Evolutionary conservation across 1,284 basidiomycete genomes (phyloP).

Genomic region (Phaffia rhodozyma): DNA sequence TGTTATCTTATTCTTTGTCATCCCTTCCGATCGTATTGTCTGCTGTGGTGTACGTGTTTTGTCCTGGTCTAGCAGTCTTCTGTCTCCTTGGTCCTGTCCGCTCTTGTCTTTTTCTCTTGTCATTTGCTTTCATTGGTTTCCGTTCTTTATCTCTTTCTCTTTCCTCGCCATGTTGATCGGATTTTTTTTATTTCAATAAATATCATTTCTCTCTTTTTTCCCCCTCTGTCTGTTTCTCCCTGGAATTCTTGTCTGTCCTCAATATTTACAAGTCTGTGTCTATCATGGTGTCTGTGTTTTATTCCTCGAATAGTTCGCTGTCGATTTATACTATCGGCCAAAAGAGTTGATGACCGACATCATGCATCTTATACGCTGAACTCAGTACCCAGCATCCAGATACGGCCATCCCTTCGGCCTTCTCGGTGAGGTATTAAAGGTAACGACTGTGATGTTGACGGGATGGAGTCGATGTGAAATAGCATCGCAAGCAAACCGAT

Average conservation of each 20-base stretch:
- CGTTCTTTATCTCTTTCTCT: neutral
- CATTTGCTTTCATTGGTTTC: neutral
- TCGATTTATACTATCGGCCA: no score
- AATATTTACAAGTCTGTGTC: no score
- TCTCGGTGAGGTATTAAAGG: no score
- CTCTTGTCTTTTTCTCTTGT: neutral
- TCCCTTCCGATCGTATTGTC: neutral
- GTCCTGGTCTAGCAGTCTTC: neutral
- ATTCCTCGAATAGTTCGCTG: no score
- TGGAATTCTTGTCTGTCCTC: neutral
- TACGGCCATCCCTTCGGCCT: no score
- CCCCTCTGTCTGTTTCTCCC: neutral
- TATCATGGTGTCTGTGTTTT: no score
- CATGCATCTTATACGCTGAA: no score
- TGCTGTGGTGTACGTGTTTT: neutral
- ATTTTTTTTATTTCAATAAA: neutral
- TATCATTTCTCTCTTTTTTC: neutral
- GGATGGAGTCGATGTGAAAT: no score
- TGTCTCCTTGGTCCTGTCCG: neutral
- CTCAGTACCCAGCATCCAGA: no score
- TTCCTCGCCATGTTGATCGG: neutral
- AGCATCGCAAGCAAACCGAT: no score
- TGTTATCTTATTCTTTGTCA: neutral
- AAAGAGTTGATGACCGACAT: no score
- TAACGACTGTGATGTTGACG: no score